Conservation (phyloP, 345 rosid genomes). For the Streptanthus diversifolius region DNA sequence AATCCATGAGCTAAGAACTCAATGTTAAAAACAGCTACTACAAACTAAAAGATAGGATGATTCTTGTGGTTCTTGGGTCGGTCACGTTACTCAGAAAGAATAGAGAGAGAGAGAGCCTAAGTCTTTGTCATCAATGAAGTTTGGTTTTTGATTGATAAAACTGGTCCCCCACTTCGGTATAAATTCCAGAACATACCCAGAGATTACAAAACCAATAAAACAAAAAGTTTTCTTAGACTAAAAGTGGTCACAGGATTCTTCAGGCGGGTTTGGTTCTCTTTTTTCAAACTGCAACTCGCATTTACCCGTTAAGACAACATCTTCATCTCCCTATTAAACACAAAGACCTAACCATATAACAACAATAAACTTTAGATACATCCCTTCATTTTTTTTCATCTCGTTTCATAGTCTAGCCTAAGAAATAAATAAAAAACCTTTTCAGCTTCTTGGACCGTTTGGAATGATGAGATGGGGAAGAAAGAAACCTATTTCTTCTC, state of each 20-base stretch:
- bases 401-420: constrained; percentile 1
- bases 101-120: constrained; percentile 2
- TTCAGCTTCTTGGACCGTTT: not conserved
- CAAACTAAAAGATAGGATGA: constrained; percentile 20
- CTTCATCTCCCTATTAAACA: constrained; percentile 28
- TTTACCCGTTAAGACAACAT: constrained; percentile 26
- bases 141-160: constrained; percentile 30
- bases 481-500: constrained; percentile 39
- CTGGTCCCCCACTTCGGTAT: constrained; percentile 33
- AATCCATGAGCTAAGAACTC: constrained; percentile 10
- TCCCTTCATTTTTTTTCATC: constrained; percentile 10
- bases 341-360: constrained; percentile 31
- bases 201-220: constrained; percentile 10
- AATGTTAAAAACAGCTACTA: constrained; percentile 27
- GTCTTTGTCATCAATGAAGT: constrained; percentile 35
- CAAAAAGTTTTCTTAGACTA: not conserved
- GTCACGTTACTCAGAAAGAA: constrained; percentile 31
- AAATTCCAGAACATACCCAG: constrained; percentile 31
- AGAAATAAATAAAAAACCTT: not conserved
- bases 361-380: constrained; percentile 22
- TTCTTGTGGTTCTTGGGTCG: constrained; percentile 32
- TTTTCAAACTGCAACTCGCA: constrained; percentile 30
- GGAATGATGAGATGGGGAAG: constrained; percentile 65
- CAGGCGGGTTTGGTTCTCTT: constrained; percentile 35
- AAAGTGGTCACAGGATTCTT: constrained; percentile 36